Evolutionary conservation across 2,329 filamentous ascomycete genomes (phyloP).

Genomic region (Xylaria sp.): DNA sequence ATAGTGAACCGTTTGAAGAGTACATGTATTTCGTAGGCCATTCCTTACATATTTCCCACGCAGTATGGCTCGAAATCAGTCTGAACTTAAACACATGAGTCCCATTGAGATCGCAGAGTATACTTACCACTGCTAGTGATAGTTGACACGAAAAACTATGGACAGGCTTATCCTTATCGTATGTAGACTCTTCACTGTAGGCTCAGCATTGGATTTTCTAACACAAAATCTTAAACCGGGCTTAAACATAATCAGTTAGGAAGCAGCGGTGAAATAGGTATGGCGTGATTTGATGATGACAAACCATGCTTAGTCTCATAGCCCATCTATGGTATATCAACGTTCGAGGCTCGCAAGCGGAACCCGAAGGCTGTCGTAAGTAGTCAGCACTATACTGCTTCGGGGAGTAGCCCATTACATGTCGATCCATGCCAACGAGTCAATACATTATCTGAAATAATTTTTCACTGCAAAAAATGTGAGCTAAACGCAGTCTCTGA

Average conservation of each 20-base stretch:
- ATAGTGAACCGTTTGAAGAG: too few species aligned
- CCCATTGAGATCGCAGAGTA: too few species aligned
- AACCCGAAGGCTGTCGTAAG: background rate
- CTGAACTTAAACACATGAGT: too few species aligned
- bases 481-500: background rate
- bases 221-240: background rate
- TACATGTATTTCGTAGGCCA: too few species aligned
- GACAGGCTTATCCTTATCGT: background rate
- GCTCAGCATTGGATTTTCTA: background rate
- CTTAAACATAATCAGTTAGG: background rate
- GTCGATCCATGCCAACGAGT: background rate
- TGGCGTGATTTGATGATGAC: slow-evolving; percentile 7
- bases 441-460: background rate
- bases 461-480: background rate
- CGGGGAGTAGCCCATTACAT: background rate
- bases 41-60: too few species aligned
- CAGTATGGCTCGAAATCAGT: too few species aligned
- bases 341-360: background rate
- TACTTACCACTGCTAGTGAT: too few species aligned
- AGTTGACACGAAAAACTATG: background rate
- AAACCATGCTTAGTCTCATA: background rate
- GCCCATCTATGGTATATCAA: background rate
- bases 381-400: slow-evolving; percentile 15
- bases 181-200: background rate
- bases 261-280: slow-evolving; percentile 1